Conservation (phyloP, 768 basidiomycete species). For the Agaricus blazei region DNA sequence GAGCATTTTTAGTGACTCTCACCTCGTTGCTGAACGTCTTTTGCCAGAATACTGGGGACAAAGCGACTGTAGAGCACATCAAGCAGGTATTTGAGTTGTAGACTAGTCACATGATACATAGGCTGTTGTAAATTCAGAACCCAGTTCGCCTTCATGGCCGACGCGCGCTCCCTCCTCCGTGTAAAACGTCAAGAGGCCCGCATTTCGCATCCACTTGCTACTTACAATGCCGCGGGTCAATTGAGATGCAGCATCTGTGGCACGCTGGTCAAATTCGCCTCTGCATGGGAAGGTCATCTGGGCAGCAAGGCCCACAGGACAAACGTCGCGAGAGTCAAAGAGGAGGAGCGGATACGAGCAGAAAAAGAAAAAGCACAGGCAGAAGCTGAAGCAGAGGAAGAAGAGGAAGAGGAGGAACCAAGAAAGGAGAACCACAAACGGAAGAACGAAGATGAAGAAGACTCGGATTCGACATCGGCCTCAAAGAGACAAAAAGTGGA, state of each 20-base stretch:
- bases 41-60: conserved; percentile 63
- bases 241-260: conserved; percentile 67
- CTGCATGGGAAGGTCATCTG: conserved; percentile 85
- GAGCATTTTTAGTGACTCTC: background rate
- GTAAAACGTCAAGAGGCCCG: conserved; percentile 77
- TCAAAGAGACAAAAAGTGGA: conserved; percentile 12
- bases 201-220: conserved; percentile 67
- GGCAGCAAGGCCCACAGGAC: conserved; percentile 77
- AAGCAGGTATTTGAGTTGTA: background rate
- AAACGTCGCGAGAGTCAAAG: conserved; percentile 53
- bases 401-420: conserved; percentile 21
- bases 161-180: conserved; percentile 75
- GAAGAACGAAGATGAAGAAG: conserved; percentile 14
- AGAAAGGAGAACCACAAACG: conserved; percentile 21
- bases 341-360: conserved; percentile 39
- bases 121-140: background rate
- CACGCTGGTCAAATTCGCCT: conserved; percentile 62
- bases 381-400: conserved; percentile 25
- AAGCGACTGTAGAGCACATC: conserved; percentile 42
- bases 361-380: conserved; percentile 30
- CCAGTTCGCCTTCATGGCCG: conserved; percentile 46
- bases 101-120: conserved; percentile 1
- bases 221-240: conserved; percentile 62
- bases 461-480: conserved; percentile 14
- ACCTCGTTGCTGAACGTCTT: background rate